Base-by-base conservation (phyloP, 257 asterid genomes). In the Parsonsia alboflavescens region DNA sequence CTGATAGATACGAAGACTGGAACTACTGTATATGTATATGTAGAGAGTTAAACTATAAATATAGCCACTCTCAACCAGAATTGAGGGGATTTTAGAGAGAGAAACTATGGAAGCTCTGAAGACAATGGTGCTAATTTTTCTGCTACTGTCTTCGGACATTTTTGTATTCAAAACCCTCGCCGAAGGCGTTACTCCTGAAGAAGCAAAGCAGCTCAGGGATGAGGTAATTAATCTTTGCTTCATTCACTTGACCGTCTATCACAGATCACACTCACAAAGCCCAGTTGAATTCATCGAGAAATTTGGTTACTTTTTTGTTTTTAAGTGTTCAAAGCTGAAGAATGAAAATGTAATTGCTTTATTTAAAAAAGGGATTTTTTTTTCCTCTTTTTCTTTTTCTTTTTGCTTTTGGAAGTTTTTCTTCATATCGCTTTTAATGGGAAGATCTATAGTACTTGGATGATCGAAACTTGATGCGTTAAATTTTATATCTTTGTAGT, bases 131-230 rank as follows among this genome's bases (percentile, higher is more conserved):
- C 62, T 80, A 76, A 77, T 90, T 50, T 78, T 84, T 79, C 65
- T 85, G 70, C 77, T 93, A n/a, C 75, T 88, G 2, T 68, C 75
- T 73, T 80, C 86, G 11, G 85, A 79, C 73, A 49, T 67, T 75
- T 88, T 88, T 53, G 36, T 90, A 4, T 74, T 77, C 81, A 74
- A 61, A 75, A 69, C 80, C 75, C 70, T 80, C 26, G 86, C 96
- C 0, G 98, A 92, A 68, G 96, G 93, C 79, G 98, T 94, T 73
- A 86, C 93, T 72, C 81, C 85, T 68, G 85, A 88, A 54, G 98
- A 92, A 82, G 93, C 98, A 62, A 83, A 72, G 81, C 82, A 85
- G 75, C 98, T 92, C 84, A 86, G 98, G 84, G 96, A 92, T 75
- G 99, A 94, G 96, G 99, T 94, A 24, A 68, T 30, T n/a, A 21